A percentile compares a stretch with the other conserved stretches of the same genome.
Conservation (phyloP, 176 grass and related monocot genomes). For the Urochloa ruziziensis region DNA sequence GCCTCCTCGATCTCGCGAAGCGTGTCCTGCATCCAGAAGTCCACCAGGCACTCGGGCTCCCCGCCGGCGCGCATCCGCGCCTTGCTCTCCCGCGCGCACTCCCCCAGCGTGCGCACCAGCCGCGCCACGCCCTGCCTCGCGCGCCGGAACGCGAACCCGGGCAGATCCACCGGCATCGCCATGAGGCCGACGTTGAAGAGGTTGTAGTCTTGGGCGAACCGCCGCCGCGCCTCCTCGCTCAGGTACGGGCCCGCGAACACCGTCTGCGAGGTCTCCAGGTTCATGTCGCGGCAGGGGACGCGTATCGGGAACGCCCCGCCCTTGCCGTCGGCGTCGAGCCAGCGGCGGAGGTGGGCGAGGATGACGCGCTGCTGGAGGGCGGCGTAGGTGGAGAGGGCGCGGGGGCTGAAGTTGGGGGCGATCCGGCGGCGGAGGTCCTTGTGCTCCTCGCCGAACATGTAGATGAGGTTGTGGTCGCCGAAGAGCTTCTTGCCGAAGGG, state of each 20-base stretch:
- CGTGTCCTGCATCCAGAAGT: constrained; percentile 86
- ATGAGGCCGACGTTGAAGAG: constrained; percentile 87
- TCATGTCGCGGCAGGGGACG: constrained; percentile 80
- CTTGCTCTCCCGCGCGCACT: constrained; percentile 60
- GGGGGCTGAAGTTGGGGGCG: constrained; percentile 73
- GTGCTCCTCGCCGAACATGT: constrained; percentile 85
- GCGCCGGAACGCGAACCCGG: constrained; percentile 77
- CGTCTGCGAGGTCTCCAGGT: constrained; percentile 89
- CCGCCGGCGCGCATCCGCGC: constrained; percentile 50
- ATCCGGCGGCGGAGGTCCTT: constrained; percentile 84
- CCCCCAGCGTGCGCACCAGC: constrained; percentile 54
- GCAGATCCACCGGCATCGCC: constrained; percentile 77
- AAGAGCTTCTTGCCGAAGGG: constrained; percentile 89
- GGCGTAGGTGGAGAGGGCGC: constrained; percentile 71
- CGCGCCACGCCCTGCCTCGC: constrained; percentile 60
- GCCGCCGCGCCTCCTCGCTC: constrained; percentile 25
- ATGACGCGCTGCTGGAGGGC: constrained; percentile 73
- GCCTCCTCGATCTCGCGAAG: constrained; percentile 57
- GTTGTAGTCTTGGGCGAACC: constrained; percentile 67
- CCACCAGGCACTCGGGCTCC: constrained; percentile 72
- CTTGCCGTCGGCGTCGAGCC: constrained; percentile 26
- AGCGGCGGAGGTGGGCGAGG: constrained; percentile 45
- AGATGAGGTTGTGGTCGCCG: constrained; percentile 88
- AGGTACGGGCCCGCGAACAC: constrained; percentile 87
- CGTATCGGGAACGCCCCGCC: constrained; percentile 39